Evolutionary conservation across 106 monocot genomes (phyloP).

Genomic region (Platanthera guangdongensis): DNA sequence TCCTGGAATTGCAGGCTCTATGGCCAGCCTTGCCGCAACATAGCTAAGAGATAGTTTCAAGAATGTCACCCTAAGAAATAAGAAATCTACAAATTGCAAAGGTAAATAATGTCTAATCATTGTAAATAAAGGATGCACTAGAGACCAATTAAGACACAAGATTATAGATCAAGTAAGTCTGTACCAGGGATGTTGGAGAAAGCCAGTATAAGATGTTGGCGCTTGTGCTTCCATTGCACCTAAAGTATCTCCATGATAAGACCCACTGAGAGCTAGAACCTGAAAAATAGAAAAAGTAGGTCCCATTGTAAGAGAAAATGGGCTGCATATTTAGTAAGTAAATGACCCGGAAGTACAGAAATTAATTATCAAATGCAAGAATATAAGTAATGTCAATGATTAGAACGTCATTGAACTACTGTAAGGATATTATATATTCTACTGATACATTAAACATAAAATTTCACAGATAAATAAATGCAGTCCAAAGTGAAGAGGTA

Average conservation of each 20-base stretch:
- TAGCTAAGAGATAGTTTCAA: background rate
- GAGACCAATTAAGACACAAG: background rate
- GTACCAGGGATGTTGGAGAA: slow-evolving; percentile 90
- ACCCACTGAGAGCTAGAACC: slow-evolving; percentile 92
- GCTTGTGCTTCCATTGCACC: slow-evolving; percentile 99
- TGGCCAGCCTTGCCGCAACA: background rate
- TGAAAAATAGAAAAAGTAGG: slow-evolving; percentile 15
- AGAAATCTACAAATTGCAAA: background rate
- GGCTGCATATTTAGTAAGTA: background rate
- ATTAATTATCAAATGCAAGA: background rate
- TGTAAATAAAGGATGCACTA: background rate
- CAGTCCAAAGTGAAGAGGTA: background rate
- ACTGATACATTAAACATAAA: background rate
- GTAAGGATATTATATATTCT: background rate
- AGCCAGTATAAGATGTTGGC: slow-evolving; percentile 80
- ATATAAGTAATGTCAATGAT: background rate
- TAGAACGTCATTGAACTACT: background rate
- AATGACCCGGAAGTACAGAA: background rate
- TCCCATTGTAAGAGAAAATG: background rate
- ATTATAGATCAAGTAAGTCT: background rate
- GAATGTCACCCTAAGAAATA: background rate
- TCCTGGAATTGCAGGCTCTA: background rate
- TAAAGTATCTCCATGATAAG: slow-evolving; percentile 97
- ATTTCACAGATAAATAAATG: background rate
- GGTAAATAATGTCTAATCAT: background rate